Percentiles rank a stretch among this genome's conserved stretches.
These are phyloP conservation scores for Sugiyamaella lignohabitans DNA, from an alignment of 805 yeast species.

Conservation along the genomic window DNA sequence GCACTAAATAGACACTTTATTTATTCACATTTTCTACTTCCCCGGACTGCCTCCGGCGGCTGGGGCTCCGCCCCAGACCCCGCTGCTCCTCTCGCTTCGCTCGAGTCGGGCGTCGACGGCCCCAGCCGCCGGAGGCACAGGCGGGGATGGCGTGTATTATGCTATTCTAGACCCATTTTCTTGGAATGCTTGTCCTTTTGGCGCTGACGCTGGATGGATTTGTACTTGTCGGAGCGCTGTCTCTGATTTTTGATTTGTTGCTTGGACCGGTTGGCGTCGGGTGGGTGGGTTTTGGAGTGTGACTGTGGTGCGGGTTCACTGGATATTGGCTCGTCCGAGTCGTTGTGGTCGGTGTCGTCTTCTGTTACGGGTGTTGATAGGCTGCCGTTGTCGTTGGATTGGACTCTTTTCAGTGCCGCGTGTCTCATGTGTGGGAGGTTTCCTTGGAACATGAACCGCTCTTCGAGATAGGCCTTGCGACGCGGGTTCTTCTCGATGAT, in stretches of 20 bases:
- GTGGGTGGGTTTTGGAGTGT: too few relatives aligned
- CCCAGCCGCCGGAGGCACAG: neutral
- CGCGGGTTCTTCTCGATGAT: constrained; percentile 63
- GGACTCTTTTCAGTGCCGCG: neutral
- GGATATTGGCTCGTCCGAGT: neutral
- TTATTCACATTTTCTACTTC: neutral
- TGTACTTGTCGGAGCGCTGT: constrained; percentile 1
- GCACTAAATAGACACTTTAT: neutral
- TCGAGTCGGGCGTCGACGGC: too few relatives aligned
- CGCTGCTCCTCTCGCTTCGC: neutral
- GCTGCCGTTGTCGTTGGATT: neutral
- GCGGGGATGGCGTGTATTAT: constrained; percentile 2
- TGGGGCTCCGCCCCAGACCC: neutral
- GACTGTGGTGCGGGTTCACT: neutral
- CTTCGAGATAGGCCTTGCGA: constrained; percentile 56
- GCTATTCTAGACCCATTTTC: constrained; percentile 13
- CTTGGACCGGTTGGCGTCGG: neutral
- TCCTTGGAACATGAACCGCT: constrained; percentile 48
- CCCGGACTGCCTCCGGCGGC: neutral
- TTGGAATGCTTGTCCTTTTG: constrained; percentile 18
- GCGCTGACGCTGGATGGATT: constrained; percentile 3
- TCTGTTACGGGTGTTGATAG: too few relatives aligned
- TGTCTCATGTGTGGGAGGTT: constrained; percentile 21
- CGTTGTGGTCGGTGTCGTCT: neutral
- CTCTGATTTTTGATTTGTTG: neutral